A percentile compares a stretch with the other conserved stretches of the same genome.
These are phyloP conservation scores for Dactylellina haptotyla DNA, from an alignment of 2,329 filamentous ascomycete genomes.

Conservation along the genomic window DNA sequence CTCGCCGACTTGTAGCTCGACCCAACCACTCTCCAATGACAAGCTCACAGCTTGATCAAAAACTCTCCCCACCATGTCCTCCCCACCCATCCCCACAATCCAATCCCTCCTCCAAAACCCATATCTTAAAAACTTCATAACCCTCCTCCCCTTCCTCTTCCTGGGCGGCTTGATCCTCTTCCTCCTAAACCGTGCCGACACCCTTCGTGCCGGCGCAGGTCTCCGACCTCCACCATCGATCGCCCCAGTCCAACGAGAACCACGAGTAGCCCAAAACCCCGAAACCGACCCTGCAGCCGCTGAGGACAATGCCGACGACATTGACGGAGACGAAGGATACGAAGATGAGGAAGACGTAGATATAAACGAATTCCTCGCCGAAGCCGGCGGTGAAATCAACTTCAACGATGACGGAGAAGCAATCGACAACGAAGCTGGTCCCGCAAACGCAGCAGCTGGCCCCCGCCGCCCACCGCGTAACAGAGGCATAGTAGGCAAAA, in stretches of 20 bases:
- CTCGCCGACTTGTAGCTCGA: too few relatives aligned
- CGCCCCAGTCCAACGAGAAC: not conserved
- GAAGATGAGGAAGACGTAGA: conserved; percentile 32
- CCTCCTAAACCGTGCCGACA: conserved; percentile 43
- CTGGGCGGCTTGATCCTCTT: conserved; percentile 47
- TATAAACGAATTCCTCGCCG: conserved; percentile 29
- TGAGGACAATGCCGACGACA: not conserved
- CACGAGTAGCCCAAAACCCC: not conserved
- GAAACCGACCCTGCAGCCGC: not conserved
- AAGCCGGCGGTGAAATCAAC: conserved; percentile 27
- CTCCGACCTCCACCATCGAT: conserved; percentile 19
- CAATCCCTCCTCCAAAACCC: conserved; percentile 34
- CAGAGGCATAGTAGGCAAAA: conserved; percentile 48
- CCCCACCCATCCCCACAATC: conserved; percentile 6
- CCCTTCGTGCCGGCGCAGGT: conserved; percentile 42
- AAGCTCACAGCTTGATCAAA: not conserved
- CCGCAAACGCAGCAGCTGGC: conserved; percentile 16
- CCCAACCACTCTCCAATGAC: not conserved
- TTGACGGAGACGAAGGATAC: not conserved
- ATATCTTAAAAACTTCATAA: conserved; percentile 48
- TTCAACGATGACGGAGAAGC: conserved; percentile 6
- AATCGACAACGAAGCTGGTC: not conserved
- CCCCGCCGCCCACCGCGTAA: conserved; percentile 11
- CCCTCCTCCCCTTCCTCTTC: conserved; percentile 48
- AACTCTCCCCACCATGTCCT: not conserved